phyloP scores from a whole-genome alignment of 768 basidiomycete genomes.

The Epithele typhae region DNA sequence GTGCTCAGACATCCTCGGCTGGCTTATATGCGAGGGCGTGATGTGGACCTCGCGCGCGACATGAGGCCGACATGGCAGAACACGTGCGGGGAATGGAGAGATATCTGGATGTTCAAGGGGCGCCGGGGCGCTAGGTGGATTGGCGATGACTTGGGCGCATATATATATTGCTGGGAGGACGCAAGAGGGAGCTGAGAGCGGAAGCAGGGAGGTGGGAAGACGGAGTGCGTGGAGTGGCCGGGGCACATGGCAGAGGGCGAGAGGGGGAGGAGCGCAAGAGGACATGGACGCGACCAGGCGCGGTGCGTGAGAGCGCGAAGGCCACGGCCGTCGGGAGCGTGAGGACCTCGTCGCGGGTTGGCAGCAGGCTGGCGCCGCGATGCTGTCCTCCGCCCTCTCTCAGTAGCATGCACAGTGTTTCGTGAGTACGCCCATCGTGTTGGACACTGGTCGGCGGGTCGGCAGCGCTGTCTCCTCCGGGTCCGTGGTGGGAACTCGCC shows the following conservation, averaged over 20 bases:
- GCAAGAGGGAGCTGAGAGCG: background rate
- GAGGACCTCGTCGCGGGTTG: background rate
- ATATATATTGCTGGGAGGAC: too few relatives aligned
- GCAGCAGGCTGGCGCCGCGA: constrained; percentile 4
- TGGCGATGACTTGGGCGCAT: too few relatives aligned
- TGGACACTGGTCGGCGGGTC: constrained; percentile 5
- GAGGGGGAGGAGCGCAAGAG: background rate
- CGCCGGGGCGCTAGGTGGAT: too few relatives aligned
- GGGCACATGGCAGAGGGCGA: background rate
- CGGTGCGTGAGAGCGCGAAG: constrained; percentile 1
- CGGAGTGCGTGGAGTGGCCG: background rate
- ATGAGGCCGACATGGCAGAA: constrained; percentile 17
- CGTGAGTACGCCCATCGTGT: constrained; percentile 9
- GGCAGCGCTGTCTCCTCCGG: constrained; percentile 15
- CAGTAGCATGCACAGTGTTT: constrained; percentile 11
- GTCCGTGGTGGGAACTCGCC: constrained; percentile 20
- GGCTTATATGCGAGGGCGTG: constrained; percentile 6
- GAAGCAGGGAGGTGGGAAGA: background rate
- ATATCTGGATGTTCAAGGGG: too few relatives aligned
- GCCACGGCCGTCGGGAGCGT: constrained; percentile 7
- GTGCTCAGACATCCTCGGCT: background rate
- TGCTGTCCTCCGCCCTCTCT: background rate
- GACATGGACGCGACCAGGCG: background rate
- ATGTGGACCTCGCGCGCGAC: constrained; percentile 11
- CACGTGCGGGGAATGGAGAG: constrained; percentile 7